Base-by-base conservation (phyloP, 352 stramenopile species). In the Globisporangium apiculatum region DNA sequence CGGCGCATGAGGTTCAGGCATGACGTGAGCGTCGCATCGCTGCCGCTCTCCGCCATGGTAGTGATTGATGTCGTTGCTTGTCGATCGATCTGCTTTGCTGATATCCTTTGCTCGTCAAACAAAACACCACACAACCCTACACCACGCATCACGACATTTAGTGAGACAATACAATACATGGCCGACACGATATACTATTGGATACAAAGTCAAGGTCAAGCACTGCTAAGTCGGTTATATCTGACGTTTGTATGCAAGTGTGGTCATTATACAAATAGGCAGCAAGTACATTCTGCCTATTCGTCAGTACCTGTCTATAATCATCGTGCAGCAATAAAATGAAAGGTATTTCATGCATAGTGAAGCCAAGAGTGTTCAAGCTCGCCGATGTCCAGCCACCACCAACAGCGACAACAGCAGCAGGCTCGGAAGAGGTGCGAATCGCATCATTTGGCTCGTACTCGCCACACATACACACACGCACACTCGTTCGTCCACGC, bases 1-100 rank as follows among this genome's bases (percentile, higher is more conserved):
- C 86, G 84, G 48, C 86, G 81, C 80, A 96, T 94, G 45, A 96
- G 73, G 64, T 95, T 95, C 40, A 96, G 72, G 68, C 84, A 91
- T 61, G 83, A 66, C 50, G 77, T 92, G 72, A 95, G 79, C 58
- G 54, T 66, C 55, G 57, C 65, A 54, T 77, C 73, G 36, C 66
- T 63, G 47, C 72, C 66, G 38, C 66, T 66, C 41, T 72, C 65
- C 52, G 56, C 62, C 59, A 66, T 62, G 8, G 40, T 62, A 1
- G 42, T 47, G 12, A 7, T 47, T 5, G 2, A 17, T 12, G 11
- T 17, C 4, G 12, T 47, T 49, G 24, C 0, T 49, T 57, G n/a
- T 14, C 14, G 38, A 37, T 47, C 41, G 24, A 31, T 31, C 24
- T 31, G 24, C 24, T 57, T 48, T 38, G 6, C 10, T 48, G 6